Percentiles rank a stretch among this genome's conserved stretches.
phyloP scores from a whole-genome alignment of 2,329 filamentous ascomycete species.

The Chaetomiaceae sp. region DNA sequence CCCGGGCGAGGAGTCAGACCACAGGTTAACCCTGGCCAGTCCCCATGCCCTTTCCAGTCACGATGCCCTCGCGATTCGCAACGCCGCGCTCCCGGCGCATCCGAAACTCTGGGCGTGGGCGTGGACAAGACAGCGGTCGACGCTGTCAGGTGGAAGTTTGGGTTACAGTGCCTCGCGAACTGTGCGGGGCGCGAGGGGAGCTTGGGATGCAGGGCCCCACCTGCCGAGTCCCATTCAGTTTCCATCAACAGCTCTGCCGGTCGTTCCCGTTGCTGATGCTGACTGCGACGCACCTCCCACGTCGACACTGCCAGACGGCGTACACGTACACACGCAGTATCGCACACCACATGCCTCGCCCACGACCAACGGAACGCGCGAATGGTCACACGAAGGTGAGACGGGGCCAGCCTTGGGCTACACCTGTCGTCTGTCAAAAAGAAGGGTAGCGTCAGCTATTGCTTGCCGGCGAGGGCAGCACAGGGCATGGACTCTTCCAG shows the following conservation, averaged over 20 bases:
- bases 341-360: background rate
- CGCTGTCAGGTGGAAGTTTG: slow-evolving; percentile 1
- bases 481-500: too few relatives aligned
- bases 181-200: slow-evolving; percentile 8
- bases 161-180: slow-evolving; percentile 6
- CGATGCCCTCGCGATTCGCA: slow-evolving; percentile 8
- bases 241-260: background rate
- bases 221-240: background rate
- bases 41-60: background rate
- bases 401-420: slow-evolving; percentile 1
- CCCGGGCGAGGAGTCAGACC: slow-evolving; percentile 12
- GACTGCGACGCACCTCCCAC: background rate
- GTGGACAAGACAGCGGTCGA: background rate
- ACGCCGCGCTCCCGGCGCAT: slow-evolving; percentile 10
- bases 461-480: too few relatives aligned
- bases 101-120: slow-evolving; percentile 12
- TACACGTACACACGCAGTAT: too few relatives aligned
- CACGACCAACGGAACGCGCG: background rate
- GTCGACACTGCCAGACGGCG: background rate
- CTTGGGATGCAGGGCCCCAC: background rate
- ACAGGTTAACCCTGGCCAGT: background rate
- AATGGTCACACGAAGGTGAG: background rate
- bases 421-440: background rate
- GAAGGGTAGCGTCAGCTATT: too few relatives aligned
- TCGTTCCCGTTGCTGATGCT: background rate